A percentile compares a stretch with the other conserved stretches of the same genome.
These are phyloP conservation scores for Retiboletus flavoniger DNA, from an alignment of 1,284 basidiomycete genomes.

Conservation along the genomic window DNA sequence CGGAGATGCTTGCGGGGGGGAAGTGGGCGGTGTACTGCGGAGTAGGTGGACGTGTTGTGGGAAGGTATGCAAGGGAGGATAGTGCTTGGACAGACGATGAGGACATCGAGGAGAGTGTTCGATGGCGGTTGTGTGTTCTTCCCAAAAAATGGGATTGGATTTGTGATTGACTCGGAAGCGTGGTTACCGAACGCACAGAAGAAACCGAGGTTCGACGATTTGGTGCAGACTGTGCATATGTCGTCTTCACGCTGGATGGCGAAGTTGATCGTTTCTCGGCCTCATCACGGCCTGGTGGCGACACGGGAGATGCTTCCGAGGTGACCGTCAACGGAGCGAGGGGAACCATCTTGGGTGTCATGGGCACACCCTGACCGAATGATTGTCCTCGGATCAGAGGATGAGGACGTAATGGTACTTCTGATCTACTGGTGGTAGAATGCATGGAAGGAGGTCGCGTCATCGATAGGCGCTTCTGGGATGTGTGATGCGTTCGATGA, in stretches of 20 bases:
- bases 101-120: slow-evolving; percentile 67
- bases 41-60: slow-evolving; percentile 51
- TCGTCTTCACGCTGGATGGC: slow-evolving; percentile 40
- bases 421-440: slow-evolving; percentile 45
- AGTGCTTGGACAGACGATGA: slow-evolving; percentile 61
- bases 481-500: slow-evolving; percentile 31
- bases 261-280: slow-evolving; percentile 33
- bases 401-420: slow-evolving; percentile 56
- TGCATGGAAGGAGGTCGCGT: slow-evolving; percentile 66
- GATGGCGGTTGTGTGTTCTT: slow-evolving; percentile 51
- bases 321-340: slow-evolving; percentile 64
- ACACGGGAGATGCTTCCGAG: slow-evolving; percentile 47
- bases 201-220: slow-evolving; percentile 63
- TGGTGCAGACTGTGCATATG: slow-evolving; percentile 23
- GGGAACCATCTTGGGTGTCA: slow-evolving; percentile 49
- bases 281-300: slow-evolving; percentile 37
- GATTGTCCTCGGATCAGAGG: slow-evolving; percentile 74
- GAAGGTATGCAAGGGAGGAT: slow-evolving; percentile 59
- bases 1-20: slow-evolving; percentile 52
- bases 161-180: slow-evolving; percentile 46
- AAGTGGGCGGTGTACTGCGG: slow-evolving; percentile 53
- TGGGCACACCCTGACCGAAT: slow-evolving; percentile 42
- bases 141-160: slow-evolving; percentile 33
- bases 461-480: slow-evolving; percentile 37
- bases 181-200: slow-evolving; percentile 60